These are phyloP conservation scores for Hortiboletus rubellus DNA, from an alignment of 1,284 basidiomycete species.

Conservation along the genomic window DNA sequence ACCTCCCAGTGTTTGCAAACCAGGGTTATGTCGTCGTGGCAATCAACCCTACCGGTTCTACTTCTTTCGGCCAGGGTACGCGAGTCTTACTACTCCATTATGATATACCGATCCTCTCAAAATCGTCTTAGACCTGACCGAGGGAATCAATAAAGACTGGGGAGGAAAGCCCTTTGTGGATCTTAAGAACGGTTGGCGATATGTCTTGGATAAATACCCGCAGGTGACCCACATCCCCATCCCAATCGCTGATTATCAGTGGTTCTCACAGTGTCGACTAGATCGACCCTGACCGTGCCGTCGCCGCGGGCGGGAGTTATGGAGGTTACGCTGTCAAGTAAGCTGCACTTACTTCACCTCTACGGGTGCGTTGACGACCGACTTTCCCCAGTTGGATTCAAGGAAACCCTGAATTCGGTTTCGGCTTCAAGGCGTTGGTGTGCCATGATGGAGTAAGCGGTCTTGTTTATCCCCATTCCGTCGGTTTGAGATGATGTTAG, in stretches of 20 bases:
- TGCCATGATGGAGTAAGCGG: conserved; percentile 80
- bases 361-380: conserved; percentile 1
- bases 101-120: conserved; percentile 1
- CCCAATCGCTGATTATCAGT: not conserved
- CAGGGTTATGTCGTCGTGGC: conserved; percentile 85
- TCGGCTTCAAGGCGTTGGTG: conserved; percentile 87
- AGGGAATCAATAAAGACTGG: conserved; percentile 79
- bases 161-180: conserved; percentile 87
- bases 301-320: conserved; percentile 80
- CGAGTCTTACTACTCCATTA: not conserved
- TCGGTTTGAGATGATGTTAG: conserved; percentile 32
- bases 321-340: conserved; percentile 86
- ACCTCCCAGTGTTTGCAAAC: conserved; percentile 62
- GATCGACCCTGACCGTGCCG: conserved; percentile 80
- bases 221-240: conserved; percentile 48
- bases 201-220: conserved; percentile 67
- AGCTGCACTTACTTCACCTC: conserved; percentile 15
- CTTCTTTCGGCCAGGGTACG: conserved; percentile 81
- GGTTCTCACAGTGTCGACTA: conserved; percentile 33
- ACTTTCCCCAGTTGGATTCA: conserved; percentile 78
- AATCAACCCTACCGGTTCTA: conserved; percentile 89
- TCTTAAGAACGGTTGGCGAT: conserved; percentile 73
- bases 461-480: not conserved
- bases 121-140: conserved; percentile 65
- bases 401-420: conserved; percentile 83